Conservation (phyloP, 1,139 yeast species). For the Blastobotrys buckinghamii region DNA sequence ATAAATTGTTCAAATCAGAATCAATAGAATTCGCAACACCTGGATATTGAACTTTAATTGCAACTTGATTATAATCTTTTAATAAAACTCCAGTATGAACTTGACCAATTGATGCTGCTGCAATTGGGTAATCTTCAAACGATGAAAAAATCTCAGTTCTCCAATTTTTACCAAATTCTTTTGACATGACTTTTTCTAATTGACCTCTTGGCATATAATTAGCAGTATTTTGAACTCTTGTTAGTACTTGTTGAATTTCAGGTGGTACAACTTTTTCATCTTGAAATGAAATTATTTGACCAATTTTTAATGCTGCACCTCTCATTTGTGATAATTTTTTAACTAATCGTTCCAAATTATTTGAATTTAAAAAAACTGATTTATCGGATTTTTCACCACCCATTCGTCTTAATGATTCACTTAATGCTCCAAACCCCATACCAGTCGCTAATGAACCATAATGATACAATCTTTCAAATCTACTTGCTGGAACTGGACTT, state of each 20-base stretch:
- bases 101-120: slow-evolving; percentile 97
- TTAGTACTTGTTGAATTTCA: slow-evolving; percentile 73
- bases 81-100: slow-evolving; percentile 77
- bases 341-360: slow-evolving; percentile 83
- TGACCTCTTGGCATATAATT: slow-evolving; percentile 96
- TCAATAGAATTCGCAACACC: slow-evolving; percentile 95
- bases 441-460: slow-evolving; percentile 93
- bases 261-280: slow-evolving; percentile 75
- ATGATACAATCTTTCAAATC: slow-evolving; percentile 83
- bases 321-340: slow-evolving; percentile 88
- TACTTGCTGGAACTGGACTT: slow-evolving; percentile 77
- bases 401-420: slow-evolving; percentile 67
- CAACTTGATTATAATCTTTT: slow-evolving; percentile 58
- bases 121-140: slow-evolving; percentile 87
- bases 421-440: slow-evolving; percentile 77
- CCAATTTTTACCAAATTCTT: slow-evolving; percentile 80
- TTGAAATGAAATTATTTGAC: slow-evolving; percentile 93
- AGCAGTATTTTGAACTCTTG: slow-evolving; percentile 88
- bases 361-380: slow-evolving; percentile 66
- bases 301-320: slow-evolving; percentile 95
- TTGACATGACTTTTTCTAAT: slow-evolving; percentile 65
- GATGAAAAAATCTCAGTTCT: slow-evolving; percentile 55
- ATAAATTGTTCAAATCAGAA: slow-evolving; percentile 80
- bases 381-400: slow-evolving; percentile 44
- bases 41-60: slow-evolving; percentile 96